These are phyloP conservation scores for Calocybe indica DNA, from an alignment of 768 basidiomycete species.

Conservation along the genomic window DNA sequence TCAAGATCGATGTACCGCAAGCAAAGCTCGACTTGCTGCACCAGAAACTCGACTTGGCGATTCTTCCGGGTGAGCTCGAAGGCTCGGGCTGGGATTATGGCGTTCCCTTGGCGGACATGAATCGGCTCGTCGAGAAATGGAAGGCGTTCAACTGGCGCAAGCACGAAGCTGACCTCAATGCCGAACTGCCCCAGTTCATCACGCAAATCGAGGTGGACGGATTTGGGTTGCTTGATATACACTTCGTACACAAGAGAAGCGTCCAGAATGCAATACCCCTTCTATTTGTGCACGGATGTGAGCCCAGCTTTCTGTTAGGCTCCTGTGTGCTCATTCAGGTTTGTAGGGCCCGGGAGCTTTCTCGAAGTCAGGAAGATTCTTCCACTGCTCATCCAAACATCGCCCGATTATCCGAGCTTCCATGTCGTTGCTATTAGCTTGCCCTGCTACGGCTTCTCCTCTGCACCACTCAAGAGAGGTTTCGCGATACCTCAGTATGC, in stretches of 20 bases:
- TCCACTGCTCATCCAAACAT: slow-evolving; percentile 38
- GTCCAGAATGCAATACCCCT: slow-evolving; percentile 37
- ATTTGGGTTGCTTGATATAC: slow-evolving; percentile 38
- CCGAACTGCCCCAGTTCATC: slow-evolving; percentile 50
- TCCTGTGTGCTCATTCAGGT: background rate
- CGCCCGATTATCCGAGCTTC: slow-evolving; percentile 46
- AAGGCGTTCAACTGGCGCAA: slow-evolving; percentile 52
- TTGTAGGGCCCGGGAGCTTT: slow-evolving; percentile 59
- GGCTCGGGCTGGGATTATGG: slow-evolving; percentile 44
- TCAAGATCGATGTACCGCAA: slow-evolving; percentile 43
- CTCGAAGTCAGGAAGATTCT: slow-evolving; percentile 53
- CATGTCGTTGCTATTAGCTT: slow-evolving; percentile 56
- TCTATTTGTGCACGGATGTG: slow-evolving; percentile 48
- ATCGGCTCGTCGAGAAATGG: slow-evolving; percentile 43
- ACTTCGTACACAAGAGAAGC: slow-evolving; percentile 56
- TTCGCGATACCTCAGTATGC: slow-evolving; percentile 44
- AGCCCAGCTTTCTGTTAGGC: slow-evolving; percentile 8
- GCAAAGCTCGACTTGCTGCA: slow-evolving; percentile 31
- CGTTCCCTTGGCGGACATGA: slow-evolving; percentile 39
- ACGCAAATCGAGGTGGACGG: slow-evolving; percentile 42
- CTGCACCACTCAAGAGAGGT: slow-evolving; percentile 46
- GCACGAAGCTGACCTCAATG: slow-evolving; percentile 46
- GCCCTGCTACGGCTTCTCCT: slow-evolving; percentile 60
- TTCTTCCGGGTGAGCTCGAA: slow-evolving; percentile 53
- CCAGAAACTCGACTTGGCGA: slow-evolving; percentile 39